These are phyloP conservation scores for Plectosphaerella plurivora DNA, from an alignment of 2,329 filamentous ascomycete species.

Conservation along the genomic window DNA sequence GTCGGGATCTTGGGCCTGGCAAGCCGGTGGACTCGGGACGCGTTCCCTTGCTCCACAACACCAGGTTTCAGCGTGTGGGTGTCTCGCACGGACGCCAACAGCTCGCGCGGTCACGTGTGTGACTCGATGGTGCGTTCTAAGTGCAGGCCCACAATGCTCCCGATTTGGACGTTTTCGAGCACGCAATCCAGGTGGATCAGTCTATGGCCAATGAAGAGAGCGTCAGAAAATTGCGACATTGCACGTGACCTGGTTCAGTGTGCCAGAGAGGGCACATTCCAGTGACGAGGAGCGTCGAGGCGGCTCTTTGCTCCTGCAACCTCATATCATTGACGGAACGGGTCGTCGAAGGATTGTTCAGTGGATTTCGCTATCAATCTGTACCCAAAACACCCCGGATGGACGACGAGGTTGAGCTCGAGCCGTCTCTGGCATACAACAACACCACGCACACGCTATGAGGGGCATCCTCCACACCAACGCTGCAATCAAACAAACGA, in stretches of 20 bases:
- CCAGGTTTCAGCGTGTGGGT: neutral
- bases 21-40: no score
- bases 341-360: constrained; percentile 3
- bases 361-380: constrained; percentile 8
- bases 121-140: neutral
- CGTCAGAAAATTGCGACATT: constrained; percentile 13
- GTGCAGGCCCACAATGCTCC: neutral
- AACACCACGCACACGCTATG: constrained; percentile 1
- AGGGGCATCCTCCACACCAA: constrained; percentile 6
- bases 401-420: constrained; percentile 10
- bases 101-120: neutral
- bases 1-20: no score
- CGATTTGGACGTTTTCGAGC: constrained; percentile 1
- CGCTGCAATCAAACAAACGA: constrained; percentile 7
- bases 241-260: constrained; percentile 10
- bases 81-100: neutral
- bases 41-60: neutral
- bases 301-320: constrained; percentile 10
- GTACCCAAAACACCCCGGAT: constrained; percentile 5
- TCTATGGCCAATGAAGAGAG: constrained; percentile 7
- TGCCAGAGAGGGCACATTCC: constrained; percentile 6
- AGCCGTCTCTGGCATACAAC: neutral
- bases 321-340: constrained; percentile 1
- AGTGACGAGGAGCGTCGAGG: constrained; percentile 6
- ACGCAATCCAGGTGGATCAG: constrained; percentile 8